A percentile compares a stretch with the other conserved stretches of the same genome.
Conservation (phyloP, 257 asterid genomes). For the Schizonepeta tenuifolia region DNA sequence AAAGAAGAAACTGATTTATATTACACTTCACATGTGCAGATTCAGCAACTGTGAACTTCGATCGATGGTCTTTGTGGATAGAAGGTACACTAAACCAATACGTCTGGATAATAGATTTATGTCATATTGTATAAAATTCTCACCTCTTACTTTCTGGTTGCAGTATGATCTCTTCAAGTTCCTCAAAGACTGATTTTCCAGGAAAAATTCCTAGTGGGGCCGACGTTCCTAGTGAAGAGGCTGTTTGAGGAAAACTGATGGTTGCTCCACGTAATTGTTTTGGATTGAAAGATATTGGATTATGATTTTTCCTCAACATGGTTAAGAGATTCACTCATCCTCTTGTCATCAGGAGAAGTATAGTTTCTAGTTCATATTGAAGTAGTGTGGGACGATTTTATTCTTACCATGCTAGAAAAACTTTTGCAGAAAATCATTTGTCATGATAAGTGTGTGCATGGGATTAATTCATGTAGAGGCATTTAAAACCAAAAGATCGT, state of each 20-base stretch:
- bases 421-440: not conserved
- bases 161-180: constrained; percentile 63
- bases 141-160: constrained; percentile 18
- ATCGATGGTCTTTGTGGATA: constrained; percentile 73
- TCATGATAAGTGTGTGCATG: not conserved
- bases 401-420: not conserved
- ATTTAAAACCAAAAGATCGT: not conserved
- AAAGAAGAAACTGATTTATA: constrained; percentile 8
- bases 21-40: constrained; percentile 49
- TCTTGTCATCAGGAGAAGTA: not conserved
- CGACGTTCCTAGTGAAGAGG: constrained; percentile 64
- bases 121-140: constrained; percentile 4
- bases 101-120: not conserved
- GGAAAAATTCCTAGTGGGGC: constrained; percentile 71
- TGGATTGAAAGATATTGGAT: constrained; percentile 14
- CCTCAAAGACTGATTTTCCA: constrained; percentile 63
- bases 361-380: not conserved
- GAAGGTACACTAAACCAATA: constrained; percentile 48
- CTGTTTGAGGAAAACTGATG: constrained; percentile 32
- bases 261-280: constrained; percentile 22
- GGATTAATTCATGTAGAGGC: not conserved
- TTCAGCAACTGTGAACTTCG: constrained; percentile 91
- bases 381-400: not conserved
- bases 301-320: constrained; percentile 10
- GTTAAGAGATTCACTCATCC: constrained; percentile 8